Evolutionary conservation across 306 rosid species (phyloP), one percentile per base, ranked within the genome.

Genomic region (Myrica gale): DNA sequence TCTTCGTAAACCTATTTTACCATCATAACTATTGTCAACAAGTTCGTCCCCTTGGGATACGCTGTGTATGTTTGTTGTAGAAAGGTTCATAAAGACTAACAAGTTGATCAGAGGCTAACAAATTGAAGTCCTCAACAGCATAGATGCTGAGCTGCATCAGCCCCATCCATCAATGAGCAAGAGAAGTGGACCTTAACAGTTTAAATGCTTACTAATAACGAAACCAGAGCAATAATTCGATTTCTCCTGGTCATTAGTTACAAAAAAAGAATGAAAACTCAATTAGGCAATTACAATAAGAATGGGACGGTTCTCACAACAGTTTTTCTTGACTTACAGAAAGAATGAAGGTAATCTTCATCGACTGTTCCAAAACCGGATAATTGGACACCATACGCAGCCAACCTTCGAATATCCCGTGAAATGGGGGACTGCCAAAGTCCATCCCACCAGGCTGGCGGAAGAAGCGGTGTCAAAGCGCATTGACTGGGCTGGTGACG

Each of bases 381-480:
- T 7, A 92, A 56, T 46, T 75, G 83, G 67, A 94, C 72, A 48
- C 98, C 98, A 55, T 79, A 94, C 48, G 82, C 79, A 6, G 87
- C 92, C 82, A 94, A 82, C 58, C 90, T 85, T 50, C 76, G 83
- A 61, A 82, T 73, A 69, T 92, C 98, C 45, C 90, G 85, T 0
- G 86, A 87, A 81, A 92, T 87, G 11, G 98, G 97, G 48, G 98
- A 94, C 71, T 94, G 98, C 98, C 88, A 90, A 73, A 85, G 84
- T 50, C 95, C 93, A 41, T 94, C 98, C 95, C 95, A 94, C 97
- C 98, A 94, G 4, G 84, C 96, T 46, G 96, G 92, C 78, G 97
- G 98, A 71, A 92, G 97, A 83, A 94, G 80, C 11, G 98, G 95
- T 0, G 98, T 89, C 79, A 83, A 81, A n/a, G 97, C 93, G 52